Evolutionary conservation across 805 yeast species (phyloP), one percentile per base, ranked within the genome.

Genomic region (Yamadazyma olivae): DNA sequence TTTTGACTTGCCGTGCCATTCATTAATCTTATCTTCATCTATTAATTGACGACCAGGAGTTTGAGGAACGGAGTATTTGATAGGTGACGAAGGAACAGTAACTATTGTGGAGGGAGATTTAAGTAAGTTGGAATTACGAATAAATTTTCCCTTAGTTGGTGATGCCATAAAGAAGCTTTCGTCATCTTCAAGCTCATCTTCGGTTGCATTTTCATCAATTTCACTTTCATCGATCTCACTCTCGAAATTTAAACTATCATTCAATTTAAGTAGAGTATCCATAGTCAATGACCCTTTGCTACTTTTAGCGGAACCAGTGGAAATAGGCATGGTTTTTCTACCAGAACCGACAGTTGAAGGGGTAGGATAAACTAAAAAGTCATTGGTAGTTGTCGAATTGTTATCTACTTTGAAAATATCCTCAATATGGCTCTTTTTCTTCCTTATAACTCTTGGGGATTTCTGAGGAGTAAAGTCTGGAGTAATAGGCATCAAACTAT

Each of bases 331-430:
- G 14, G 41, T 6, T 37, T 47, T 56, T 31, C 70, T 49, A 3
- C 70, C 71, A 6, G 64, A 47, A 1, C 71, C 70, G 7, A 62
- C 52, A 1, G 64, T 59, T 1, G 67, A 59, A 4, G 67, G 70
- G 15, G 59, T 54, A 2, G 71, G 71, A 2, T 60, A 58, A 36
- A 59, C 53, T 2, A 61, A 57, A 36, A 59, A 53, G 16, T 27
- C 31, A 17, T 6, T 36, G 2, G 13, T 23, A 22, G 12, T 18
- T 6, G 41, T 36, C 6, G 37, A 25, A 3, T 22, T 14, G 7
- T 12, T 17, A 12, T 33, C 35, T 2, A 32, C 15, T 17, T 34
- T 36, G 30, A 42, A 42, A 17, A 42, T 35, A 25, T 32, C 32
- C 26, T 40, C 48, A 18, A 39, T 32, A 25, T 35, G 27, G 7